Evolutionary conservation across 345 rosid genomes (phyloP).

Genomic region (Citrus australasica): DNA sequence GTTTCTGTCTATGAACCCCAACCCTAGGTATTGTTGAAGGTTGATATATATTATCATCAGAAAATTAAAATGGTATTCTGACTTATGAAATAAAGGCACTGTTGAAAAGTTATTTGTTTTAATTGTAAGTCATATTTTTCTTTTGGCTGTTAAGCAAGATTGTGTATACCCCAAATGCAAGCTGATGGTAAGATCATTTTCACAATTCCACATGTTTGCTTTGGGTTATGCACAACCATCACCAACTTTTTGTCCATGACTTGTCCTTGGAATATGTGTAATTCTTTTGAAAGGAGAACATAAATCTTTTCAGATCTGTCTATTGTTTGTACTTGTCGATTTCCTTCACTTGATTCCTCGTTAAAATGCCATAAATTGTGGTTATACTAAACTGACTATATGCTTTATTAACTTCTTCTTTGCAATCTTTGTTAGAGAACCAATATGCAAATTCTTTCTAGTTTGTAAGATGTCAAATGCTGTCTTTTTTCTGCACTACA

Average conservation of each 20-base stretch:
- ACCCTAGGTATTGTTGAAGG: constrained; percentile 51
- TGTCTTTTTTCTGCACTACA: not conserved
- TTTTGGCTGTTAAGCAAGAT: not conserved
- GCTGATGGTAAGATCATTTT: not conserved
- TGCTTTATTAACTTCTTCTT: not conserved
- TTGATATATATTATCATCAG: constrained; percentile 3
- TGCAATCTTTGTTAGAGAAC: not conserved
- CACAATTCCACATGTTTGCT: not conserved
- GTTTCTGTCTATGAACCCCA: constrained; percentile 86
- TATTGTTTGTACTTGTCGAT: not conserved
- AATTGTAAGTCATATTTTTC: constrained; percentile 3
- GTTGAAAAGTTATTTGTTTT: not conserved
- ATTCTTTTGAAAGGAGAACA: not conserved
- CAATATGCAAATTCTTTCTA: not conserved
- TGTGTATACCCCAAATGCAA: not conserved
- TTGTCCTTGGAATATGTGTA: not conserved
- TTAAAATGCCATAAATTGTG: not conserved
- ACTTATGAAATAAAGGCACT: constrained; percentile 1
- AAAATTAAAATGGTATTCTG: not conserved
- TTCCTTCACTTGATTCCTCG: not conserved
- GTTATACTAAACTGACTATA: not conserved
- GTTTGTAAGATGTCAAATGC: not conserved
- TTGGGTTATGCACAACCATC: not conserved
- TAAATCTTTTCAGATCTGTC: not conserved
- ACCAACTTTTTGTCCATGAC: not conserved